Percentiles rank a stretch among this genome's conserved stretches.
Conservation (phyloP, 805 yeast species). For the Candida coquimbonensis region DNA sequence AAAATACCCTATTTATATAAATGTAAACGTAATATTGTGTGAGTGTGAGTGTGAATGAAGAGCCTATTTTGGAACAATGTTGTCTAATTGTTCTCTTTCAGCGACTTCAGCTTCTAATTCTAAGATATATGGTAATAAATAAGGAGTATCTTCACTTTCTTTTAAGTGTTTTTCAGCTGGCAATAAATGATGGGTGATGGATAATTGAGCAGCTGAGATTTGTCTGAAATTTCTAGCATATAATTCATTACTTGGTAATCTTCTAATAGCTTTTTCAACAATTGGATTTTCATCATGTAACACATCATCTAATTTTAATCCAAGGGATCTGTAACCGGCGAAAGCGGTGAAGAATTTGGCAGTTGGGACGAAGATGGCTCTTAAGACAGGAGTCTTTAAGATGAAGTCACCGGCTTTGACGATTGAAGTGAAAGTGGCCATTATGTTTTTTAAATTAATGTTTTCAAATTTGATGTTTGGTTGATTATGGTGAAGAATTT, state of each 20-base stretch:
- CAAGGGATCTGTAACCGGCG: constrained; percentile 93
- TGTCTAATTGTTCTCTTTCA: constrained; percentile 86
- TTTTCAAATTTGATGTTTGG: not conserved
- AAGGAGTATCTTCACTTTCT: constrained; percentile 75
- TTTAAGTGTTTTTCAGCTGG: constrained; percentile 74
- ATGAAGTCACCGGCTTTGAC: constrained; percentile 73
- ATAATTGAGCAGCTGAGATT: constrained; percentile 84
- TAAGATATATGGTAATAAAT: constrained; percentile 80
- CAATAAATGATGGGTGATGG: constrained; percentile 76
- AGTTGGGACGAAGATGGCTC: constrained; percentile 70
- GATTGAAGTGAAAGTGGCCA: constrained; percentile 42
- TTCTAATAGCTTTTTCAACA: constrained; percentile 78
- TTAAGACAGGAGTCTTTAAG: constrained; percentile 70
- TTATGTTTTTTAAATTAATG: not conserved
- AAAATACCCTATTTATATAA: too few relatives aligned
- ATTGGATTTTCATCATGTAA: constrained; percentile 81
- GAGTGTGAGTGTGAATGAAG: too few relatives aligned
- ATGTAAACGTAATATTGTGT: too few relatives aligned
- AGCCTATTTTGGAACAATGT: constrained; percentile 33
- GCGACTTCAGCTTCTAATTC: constrained; percentile 91
- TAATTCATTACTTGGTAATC: constrained; percentile 77
- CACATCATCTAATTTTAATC: constrained; percentile 86
- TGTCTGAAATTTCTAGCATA: constrained; percentile 92
- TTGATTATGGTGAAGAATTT: too few relatives aligned
- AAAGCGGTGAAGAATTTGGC: constrained; percentile 66